These are phyloP conservation scores for Cyberlindnera lachancei DNA, from an alignment of 805 yeast species.

Conservation along the genomic window DNA sequence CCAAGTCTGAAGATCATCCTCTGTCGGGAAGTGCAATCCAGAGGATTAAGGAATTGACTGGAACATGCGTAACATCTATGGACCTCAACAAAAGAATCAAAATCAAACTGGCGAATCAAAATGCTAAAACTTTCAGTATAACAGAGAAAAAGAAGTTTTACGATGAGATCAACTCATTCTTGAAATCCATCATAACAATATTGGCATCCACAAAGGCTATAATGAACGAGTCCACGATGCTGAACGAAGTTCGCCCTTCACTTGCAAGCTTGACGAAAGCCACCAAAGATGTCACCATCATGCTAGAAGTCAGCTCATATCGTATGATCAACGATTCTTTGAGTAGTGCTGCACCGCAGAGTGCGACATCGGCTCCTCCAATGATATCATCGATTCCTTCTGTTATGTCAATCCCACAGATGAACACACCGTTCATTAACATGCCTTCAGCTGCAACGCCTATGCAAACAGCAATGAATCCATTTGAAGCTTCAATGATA, in stretches of 20 bases:
- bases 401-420: constrained; percentile 24
- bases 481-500: constrained; percentile 21
- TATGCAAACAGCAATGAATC: constrained; percentile 7
- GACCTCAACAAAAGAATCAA: constrained; percentile 70
- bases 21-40: constrained; percentile 38
- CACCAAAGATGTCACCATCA: constrained; percentile 86
- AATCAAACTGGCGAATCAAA: constrained; percentile 41
- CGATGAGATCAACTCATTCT: constrained; percentile 77
- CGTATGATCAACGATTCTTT: constrained; percentile 23
- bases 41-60: constrained; percentile 70
- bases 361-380: constrained; percentile 10
- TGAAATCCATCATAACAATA: constrained; percentile 77
- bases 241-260: constrained; percentile 73
- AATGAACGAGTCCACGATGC: constrained; percentile 71
- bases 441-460: constrained; percentile 7
- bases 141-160: constrained; percentile 60
- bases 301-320: constrained; percentile 61
- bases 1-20: constrained; percentile 33
- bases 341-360: constrained; percentile 11
- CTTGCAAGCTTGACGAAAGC: constrained; percentile 78
- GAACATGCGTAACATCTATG: constrained; percentile 70
- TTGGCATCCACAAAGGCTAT: constrained; percentile 77
- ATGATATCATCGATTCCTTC: constrained; percentile 22
- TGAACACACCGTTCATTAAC: constrained; percentile 18
- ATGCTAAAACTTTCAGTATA: constrained; percentile 32